Evolutionary conservation across 2,329 filamentous ascomycete genomes (phyloP), one percentile per base, ranked within the genome.

Genomic region (Botrytis pseudocinerea): DNA sequence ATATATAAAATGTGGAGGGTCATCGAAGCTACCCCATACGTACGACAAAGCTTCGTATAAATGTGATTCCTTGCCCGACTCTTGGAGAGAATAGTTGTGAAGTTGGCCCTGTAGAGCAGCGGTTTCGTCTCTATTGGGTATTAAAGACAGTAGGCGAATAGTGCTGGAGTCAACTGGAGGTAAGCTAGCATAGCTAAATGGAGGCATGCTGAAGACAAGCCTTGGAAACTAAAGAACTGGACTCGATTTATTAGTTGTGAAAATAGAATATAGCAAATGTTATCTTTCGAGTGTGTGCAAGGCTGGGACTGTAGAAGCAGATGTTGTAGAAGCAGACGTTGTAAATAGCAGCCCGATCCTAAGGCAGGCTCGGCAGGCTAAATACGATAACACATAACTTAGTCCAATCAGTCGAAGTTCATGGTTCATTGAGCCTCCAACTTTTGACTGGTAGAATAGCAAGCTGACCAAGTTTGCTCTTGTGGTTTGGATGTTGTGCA

Each of bases 41-140:
- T 73, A 70, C 12, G 65, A 74, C 57, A 70, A 71, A 46, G 72
- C 60, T 28, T 68, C 66, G 25, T 73, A 70, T 28, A 70, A 32
- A 63, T 73, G 65, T n/a, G 44, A 32, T 54, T 46, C 25, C n/a
- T 22, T 44, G 25, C 25, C 46, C 25, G 51, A 25, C 8, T 60
- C 25, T 40, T 69, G 63, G 6, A 69, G 63, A 60, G 35, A 32
- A 70, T 70, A 70, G 8, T 60, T 28, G 28, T 60, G 48, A 38
- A 70, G 32, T 46, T 62, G 22, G 54, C 54, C 60, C 9, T 48
- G 40, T 4, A 70, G 12, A 61, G 68, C 20, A 16, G 65, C 65
- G 35, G 35, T 28, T 22, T 69, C 48, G 32, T 69, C 25, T 22
- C 7, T 57, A 28, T 22, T 69, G 35, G 65, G 35, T 22, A 70